These are phyloP conservation scores for Irpex rosettiformis DNA, from an alignment of 1,284 basidiomycete species.

Conservation along the genomic window DNA sequence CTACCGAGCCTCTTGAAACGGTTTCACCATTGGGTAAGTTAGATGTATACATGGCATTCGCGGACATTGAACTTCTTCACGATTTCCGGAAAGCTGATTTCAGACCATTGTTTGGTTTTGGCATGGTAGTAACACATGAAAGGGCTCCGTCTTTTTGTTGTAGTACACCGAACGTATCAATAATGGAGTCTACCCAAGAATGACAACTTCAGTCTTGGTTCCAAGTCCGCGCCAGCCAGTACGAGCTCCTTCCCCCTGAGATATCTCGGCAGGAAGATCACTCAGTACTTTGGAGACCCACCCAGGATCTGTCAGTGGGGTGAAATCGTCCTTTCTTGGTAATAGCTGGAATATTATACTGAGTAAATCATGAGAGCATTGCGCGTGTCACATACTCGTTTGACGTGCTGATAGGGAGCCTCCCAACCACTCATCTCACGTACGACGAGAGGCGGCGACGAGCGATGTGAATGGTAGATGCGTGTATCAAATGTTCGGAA, in stretches of 20 bases:
- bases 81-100: no score
- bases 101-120: no score
- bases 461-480: conserved; percentile 81
- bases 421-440: conserved; percentile 89
- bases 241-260: conserved; percentile 58
- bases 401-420: conserved; percentile 81
- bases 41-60: no score
- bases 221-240: conserved; percentile 82
- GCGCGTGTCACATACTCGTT: conserved; percentile 51
- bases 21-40: no score
- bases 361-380: not conserved
- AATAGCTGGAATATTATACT: conserved; percentile 50
- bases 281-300: conserved; percentile 81
- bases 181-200: no score
- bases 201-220: conserved; percentile 34
- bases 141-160: no score
- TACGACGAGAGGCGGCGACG: conserved; percentile 60
- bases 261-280: conserved; percentile 55
- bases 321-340: conserved; percentile 80
- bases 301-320: conserved; percentile 84
- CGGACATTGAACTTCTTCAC: no score
- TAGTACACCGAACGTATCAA: no score
- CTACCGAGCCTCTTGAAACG: no score
- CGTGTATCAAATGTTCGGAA: conserved; percentile 92
- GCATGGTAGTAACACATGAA: no score